These are phyloP conservation scores for Globisporangium mamillatum DNA, from an alignment of 352 stramenopile species.

Conservation along the genomic window DNA sequence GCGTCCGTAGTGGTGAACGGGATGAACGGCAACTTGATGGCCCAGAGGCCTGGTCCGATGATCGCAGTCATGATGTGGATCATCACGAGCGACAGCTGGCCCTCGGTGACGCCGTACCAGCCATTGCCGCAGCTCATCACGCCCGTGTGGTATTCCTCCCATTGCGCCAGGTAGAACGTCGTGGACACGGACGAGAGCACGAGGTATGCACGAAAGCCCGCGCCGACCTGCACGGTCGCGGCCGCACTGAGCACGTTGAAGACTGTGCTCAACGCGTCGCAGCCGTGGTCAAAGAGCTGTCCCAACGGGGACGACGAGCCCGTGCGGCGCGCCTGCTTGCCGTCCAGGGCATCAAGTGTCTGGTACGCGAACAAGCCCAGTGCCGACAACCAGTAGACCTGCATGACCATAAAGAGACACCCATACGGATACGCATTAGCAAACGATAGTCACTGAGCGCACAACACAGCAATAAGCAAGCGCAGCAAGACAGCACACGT, in stretches of 20 bases:
- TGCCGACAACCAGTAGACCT: slow-evolving; percentile 70
- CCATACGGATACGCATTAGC: not conserved
- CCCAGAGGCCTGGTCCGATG: slow-evolving; percentile 62
- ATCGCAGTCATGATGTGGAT: slow-evolving; percentile 57
- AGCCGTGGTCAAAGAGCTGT: slow-evolving; percentile 98
- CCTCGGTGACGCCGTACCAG: slow-evolving; percentile 81
- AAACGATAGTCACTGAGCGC: slow-evolving; percentile 2
- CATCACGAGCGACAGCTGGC: slow-evolving; percentile 72
- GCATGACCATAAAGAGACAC: not conserved
- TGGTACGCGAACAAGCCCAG: slow-evolving; percentile 92
- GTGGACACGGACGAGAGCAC: slow-evolving; percentile 77
- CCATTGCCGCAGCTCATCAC: slow-evolving; percentile 88
- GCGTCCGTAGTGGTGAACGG: slow-evolving; percentile 48
- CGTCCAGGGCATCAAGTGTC: slow-evolving; percentile 98
- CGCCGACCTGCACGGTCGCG: slow-evolving; percentile 57
- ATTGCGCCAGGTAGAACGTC: slow-evolving; percentile 84
- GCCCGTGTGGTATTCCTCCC: slow-evolving; percentile 88
- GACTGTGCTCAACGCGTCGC: slow-evolving; percentile 78
- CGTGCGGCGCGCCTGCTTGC: slow-evolving; percentile 97
- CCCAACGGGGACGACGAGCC: slow-evolving; percentile 93
- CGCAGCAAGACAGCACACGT: not conserved
- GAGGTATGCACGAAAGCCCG: slow-evolving; percentile 40
- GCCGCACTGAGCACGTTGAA: slow-evolving; percentile 80
- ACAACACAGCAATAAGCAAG: not conserved
- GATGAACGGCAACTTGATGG: slow-evolving; percentile 33